These are phyloP conservation scores for Colletotrichum paranaense DNA, from an alignment of 2,329 filamentous ascomycete species.

Conservation along the genomic window DNA sequence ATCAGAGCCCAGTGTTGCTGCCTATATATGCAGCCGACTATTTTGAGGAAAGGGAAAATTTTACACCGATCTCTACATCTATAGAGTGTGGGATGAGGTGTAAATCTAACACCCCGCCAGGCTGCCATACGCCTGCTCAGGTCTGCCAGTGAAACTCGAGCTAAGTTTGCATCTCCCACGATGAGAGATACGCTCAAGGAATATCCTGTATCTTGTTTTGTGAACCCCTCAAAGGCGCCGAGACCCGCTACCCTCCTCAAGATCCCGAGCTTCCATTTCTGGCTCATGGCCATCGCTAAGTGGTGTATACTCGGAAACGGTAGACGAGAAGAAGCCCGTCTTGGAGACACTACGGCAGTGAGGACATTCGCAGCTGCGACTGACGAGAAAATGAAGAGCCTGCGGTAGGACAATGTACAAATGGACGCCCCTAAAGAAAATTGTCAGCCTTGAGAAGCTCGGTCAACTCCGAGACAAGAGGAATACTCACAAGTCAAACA, in stretches of 20 bases:
- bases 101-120: too few species aligned
- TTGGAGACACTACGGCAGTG: conserved; percentile 23
- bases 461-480: accelerated
- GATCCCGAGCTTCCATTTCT: background rate
- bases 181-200: too few species aligned
- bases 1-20: too few species aligned
- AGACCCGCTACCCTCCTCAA: background rate
- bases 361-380: conserved; percentile 17
- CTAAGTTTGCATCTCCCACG: too few species aligned
- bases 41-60: too few species aligned
- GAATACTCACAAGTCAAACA: conserved; percentile 35
- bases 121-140: too few species aligned
- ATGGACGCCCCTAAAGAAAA: conserved; percentile 12
- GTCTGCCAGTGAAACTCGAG: too few species aligned
- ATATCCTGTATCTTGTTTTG: too few species aligned
- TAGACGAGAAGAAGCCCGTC: conserved; percentile 1
- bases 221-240: background rate
- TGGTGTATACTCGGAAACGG: conserved; percentile 24
- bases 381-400: conserved; percentile 4
- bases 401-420: conserved; percentile 45
- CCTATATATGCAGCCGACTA: too few species aligned
- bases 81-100: too few species aligned
- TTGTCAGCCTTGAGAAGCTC: background rate
- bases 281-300: conserved; percentile 22
- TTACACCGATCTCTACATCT: too few species aligned